Percentiles rank a stretch among this genome's conserved stretches.
These are phyloP conservation scores for Candida alai DNA, from an alignment of 805 yeast species.

Conservation along the genomic window DNA sequence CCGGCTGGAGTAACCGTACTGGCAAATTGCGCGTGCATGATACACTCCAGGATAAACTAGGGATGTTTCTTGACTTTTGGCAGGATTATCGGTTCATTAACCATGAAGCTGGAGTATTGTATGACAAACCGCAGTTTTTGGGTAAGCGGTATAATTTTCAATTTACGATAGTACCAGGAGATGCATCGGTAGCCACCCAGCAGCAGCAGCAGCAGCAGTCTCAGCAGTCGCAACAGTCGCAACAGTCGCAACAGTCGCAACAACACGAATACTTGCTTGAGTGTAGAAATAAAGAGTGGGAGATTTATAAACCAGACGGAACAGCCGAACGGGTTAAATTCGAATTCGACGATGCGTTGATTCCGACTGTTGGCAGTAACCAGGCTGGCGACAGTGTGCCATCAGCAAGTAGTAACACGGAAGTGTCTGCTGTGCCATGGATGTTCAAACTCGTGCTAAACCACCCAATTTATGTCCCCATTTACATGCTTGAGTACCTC, in stretches of 20 bases:
- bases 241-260: no score
- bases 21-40: slow-evolving; percentile 30
- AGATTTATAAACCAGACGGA: slow-evolving; percentile 3
- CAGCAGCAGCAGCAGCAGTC: no score
- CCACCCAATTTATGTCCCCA: slow-evolving; percentile 25
- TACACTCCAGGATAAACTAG: slow-evolving; percentile 19
- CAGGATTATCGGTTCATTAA: slow-evolving; percentile 26
- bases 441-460: slow-evolving; percentile 21
- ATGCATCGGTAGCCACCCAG: not conserved
- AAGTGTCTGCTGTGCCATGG: slow-evolving; percentile 21
- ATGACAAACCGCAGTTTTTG: slow-evolving; percentile 3
- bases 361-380: not conserved
- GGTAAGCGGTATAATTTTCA: slow-evolving; percentile 20
- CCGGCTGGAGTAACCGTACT: slow-evolving; percentile 19
- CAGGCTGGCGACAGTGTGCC: not conserved
- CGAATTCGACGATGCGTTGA: slow-evolving; percentile 8
- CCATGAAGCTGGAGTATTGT: slow-evolving; percentile 15
- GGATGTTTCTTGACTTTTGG: slow-evolving; percentile 37
- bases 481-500: slow-evolving; percentile 26
- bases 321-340: slow-evolving; percentile 13
- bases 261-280: slow-evolving; percentile 18
- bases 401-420: not conserved
- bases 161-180: slow-evolving; percentile 18
- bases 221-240: no score
- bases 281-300: slow-evolving; percentile 20